Evolutionary conservation across 257 asterid genomes (phyloP), one percentile per base, ranked within the genome.

Genomic region (Przewalskia tangutica): DNA sequence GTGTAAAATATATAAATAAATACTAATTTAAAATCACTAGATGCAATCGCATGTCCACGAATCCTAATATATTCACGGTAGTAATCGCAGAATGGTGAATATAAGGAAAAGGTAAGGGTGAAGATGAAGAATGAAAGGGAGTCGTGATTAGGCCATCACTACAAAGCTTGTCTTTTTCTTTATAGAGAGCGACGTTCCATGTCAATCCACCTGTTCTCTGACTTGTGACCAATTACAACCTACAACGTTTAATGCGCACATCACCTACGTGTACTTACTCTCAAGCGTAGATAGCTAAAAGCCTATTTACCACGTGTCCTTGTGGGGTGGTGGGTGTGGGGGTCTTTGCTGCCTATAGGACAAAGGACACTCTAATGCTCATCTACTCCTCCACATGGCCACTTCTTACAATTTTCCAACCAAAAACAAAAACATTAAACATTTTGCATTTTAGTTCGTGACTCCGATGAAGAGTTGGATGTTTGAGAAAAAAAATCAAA

Each of bases 81-180:
- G 6, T 3, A 53, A 13, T 36, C 66, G 82, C 79, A 38, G 42
- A 59, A 82, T 36, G 68, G 79, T 76, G 12, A 40, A 44, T 55
- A 14, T 2, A 5, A 58, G 8, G 20, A 18, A 3, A 78, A 16
- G 5, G 4, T 9, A 44, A 55, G 83, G 86, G 83, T 14, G 76
- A 10, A 14, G 0, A 13, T 6, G 78, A 36, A 8, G 56, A 23
- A 38, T 9, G 5, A 16, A 16, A 27, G 32, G 32, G 32, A 27
- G 32, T 27, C 32, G 79, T 84, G 85, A 84, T 81, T 77, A 77
- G 83, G 82, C 83, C 81, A 77, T 77, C 79, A 84, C 85, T 64
- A 20, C 64, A 68, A 23, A 77, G 42, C 83, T 58, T 10, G 20
- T 59, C n/a, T 50, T 54, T 16, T 23, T 20, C 20, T 34, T 36